Base-by-base conservation (phyloP, 1,139 yeast genomes). In the Taphrina flavorubra region DNA sequence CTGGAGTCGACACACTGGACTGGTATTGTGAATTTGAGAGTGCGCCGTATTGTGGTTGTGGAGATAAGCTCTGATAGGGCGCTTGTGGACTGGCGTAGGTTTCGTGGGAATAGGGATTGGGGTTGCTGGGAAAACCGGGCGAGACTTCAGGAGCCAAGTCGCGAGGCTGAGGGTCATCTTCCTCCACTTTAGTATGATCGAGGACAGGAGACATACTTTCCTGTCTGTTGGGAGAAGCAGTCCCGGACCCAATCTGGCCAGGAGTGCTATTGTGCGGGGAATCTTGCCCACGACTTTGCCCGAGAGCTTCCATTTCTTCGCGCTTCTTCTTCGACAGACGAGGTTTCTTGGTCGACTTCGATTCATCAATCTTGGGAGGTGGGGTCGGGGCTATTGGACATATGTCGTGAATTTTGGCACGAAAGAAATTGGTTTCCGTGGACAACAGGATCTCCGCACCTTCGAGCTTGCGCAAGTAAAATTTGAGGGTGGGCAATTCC, bases 381-480 rank as follows among this genome's bases (percentile, higher is more conserved):
- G 73, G 72, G 8, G 40, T 42, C 13, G 68, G 71, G 11, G 65
- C 67, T 49, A 69, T 71, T 56, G 70, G 71, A 11, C 65, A 65
- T 42, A 42, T 70, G 51, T 63, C 65, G 60, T 72, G 73, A n/a
- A 71, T 57, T 66, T 69, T 70, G 46, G 57, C 63, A 16, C 73
- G 71, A 40, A 72, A 70, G 37, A 55, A 65, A 37, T 72, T 71
- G 36, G 71, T 72, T 51, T 72, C 74, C 37, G 64, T 68, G 14
- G 68, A 60, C 13, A 73, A 64, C 55, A 71, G 39, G 6, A 73
- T 67, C 42, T 73, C 74, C 11, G 71, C 75, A 13, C 86, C 87
- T 68, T 80, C 82, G 46, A 84, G 72, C 72, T 84, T 84, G 60
- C 86, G 77, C 66, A 84, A 71, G 66, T 80, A 81, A 70, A 80